A percentile compares a stretch with the other conserved stretches of the same genome.
Conservation (phyloP, 164 flowering plant species). For the Magnolia changhungtana region DNA sequence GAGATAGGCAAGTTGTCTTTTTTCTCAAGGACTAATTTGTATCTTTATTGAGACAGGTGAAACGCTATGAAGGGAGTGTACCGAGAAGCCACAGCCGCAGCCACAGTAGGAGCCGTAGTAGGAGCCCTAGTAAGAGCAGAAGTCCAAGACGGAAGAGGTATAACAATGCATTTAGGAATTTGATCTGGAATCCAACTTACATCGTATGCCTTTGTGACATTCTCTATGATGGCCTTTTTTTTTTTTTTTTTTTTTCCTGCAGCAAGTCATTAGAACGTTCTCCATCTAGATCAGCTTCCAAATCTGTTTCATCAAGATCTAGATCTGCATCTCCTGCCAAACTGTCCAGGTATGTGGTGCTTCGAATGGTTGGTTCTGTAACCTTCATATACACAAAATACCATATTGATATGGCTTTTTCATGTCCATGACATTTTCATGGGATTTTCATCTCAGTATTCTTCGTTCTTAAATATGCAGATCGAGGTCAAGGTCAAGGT, state of each 20-base stretch:
- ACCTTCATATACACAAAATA: background rate
- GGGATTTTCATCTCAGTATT: background rate
- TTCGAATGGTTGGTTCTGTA: background rate
- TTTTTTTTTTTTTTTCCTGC: conserved; percentile 16
- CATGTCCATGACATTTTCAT: background rate
- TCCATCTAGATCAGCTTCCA: conserved; percentile 52
- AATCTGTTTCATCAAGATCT: conserved; percentile 30
- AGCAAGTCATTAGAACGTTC: conserved; percentile 59
- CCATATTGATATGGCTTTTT: background rate
- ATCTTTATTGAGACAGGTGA: conserved; percentile 44
- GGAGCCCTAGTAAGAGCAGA: conserved; percentile 28
- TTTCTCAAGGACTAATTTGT: background rate
- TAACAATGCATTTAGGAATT: background rate
- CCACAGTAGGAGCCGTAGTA: conserved; percentile 30
- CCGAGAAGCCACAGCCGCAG: conserved; percentile 53
- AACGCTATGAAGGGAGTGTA: conserved; percentile 51
- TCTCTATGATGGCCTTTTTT: background rate
- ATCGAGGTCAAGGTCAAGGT: conserved; percentile 35
- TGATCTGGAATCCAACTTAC: background rate
- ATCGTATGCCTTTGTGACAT: background rate
- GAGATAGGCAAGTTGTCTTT: background rate
- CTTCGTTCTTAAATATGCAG: conserved; percentile 25
- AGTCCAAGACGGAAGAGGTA: conserved; percentile 33
- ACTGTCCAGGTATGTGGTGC: conserved; percentile 35
- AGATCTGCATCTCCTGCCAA: conserved; percentile 64